Evolutionary conservation across 495 filamentous ascomycete species (phyloP), one percentile per base, ranked within the genome.

Genomic region (Penicillium pulvis): DNA sequence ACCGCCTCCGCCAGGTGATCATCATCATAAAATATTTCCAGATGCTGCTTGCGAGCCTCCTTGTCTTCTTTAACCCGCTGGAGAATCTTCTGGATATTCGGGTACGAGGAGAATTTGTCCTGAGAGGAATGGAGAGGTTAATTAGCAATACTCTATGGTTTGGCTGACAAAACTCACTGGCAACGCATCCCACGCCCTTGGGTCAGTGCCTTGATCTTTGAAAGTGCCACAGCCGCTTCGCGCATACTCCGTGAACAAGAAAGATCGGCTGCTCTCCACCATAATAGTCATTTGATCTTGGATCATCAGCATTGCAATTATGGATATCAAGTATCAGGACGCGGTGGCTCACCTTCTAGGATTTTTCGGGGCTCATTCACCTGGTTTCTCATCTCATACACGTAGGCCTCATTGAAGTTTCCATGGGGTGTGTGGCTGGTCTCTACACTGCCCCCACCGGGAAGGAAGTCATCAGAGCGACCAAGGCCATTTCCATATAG

Each of bases 371-470:
- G 72, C 56, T 73, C 66, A 50, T 74, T 73, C 44, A 74, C 74
- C 47, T 75, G 72, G 12, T 73, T 65, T 46, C 65, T 62, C 66
- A 73, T 73, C 48, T 75, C 75, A 56, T 68, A 67, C 23, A 75
- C 71, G 59, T 78, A 78, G n/a, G 68, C 73, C 26, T 73, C 69
- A 51, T 66, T 72, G 52, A 78, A 76, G 14, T 72, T 74, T 6
- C 75, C 75, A 61, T 76, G 75, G 4, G 75, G 75, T 3, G 72
- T 76, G 57, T 78, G 75, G 24, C 69, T 60, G n/a, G 70, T 67
- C 55, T 78, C 75, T 6, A 75, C 73, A 55, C 72, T 76, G 16
- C 75, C 73, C 6, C 75, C 75, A 19, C 75, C 75, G 17, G 75
- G 75, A 20, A 69, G 46, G 60, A 78, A 75, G 10, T 78, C 72